Evolutionary conservation across 2,329 filamentous ascomycete genomes (phyloP).

Genomic region (Diplodia sapinea): DNA sequence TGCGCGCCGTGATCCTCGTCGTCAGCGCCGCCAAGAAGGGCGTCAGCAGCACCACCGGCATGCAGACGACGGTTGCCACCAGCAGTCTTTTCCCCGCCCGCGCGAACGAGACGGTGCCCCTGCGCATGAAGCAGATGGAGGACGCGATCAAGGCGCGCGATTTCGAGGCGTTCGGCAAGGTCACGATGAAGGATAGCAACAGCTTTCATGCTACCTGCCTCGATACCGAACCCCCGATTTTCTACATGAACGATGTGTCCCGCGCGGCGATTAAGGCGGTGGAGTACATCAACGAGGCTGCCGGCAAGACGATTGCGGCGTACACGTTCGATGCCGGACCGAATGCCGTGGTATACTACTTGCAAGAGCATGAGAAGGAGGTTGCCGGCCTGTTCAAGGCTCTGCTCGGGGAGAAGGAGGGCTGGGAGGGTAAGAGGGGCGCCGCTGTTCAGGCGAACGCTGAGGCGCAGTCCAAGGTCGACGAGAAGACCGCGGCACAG

Average conservation of each 20-base stretch:
- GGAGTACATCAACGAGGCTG: conserved; percentile 82
- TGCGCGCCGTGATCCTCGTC: conserved; percentile 91
- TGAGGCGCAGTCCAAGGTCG: conserved; percentile 67
- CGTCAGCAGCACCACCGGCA: conserved; percentile 88
- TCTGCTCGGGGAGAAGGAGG: conserved; percentile 66
- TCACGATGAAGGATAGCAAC: conserved; percentile 97
- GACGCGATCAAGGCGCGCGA: conserved; percentile 77
- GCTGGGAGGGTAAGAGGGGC: conserved; percentile 69
- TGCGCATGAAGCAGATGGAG: conserved; percentile 84
- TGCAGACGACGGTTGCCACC: conserved; percentile 95
- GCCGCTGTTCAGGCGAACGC: conserved; percentile 57
- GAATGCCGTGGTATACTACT: conserved; percentile 95
- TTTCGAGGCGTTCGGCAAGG: conserved; percentile 83
- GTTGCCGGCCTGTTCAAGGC: conserved; percentile 81
- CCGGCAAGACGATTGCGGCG: conserved; percentile 80
- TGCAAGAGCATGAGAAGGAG: conserved; percentile 73
- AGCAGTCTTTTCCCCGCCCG: conserved; percentile 84
- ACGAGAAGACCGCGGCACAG: conserved; percentile 51
- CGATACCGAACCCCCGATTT: conserved; percentile 96
- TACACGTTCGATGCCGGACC: conserved; percentile 98
- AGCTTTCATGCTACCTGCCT: conserved; percentile 94
- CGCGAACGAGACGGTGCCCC: conserved; percentile 76
- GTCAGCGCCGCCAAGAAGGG: conserved; percentile 95
- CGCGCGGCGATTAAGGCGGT: conserved; percentile 86
- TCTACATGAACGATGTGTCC: conserved; percentile 96